These are phyloP conservation scores for Kernera saxatilis DNA, from an alignment of 345 rosid species.

Conservation along the genomic window DNA sequence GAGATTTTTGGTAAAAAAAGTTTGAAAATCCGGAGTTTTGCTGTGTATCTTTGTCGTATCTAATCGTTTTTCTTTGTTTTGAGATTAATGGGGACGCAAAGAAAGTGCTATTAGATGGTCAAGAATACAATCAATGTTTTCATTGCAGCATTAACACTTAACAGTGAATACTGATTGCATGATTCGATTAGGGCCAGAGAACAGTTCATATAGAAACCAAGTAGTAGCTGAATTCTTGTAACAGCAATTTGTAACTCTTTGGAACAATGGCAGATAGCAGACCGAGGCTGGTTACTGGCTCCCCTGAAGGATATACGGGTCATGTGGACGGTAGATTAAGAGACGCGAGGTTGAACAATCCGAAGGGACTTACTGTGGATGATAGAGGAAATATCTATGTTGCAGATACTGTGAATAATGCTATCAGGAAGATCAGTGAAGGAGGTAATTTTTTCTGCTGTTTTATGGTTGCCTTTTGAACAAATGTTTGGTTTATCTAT, in stretches of 20 bases:
- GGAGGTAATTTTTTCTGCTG: slow-evolving; percentile 37
- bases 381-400: slow-evolving; percentile 87
- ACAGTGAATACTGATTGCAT: neutral
- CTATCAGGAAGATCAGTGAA: slow-evolving; percentile 88
- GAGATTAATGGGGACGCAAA: neutral
- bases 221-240: slow-evolving; percentile 30
- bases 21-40: neutral
- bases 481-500: neutral
- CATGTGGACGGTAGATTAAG: slow-evolving; percentile 84
- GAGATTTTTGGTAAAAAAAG: neutral
- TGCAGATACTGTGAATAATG: slow-evolving; percentile 85
- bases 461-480: neutral
- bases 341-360: slow-evolving; percentile 88
- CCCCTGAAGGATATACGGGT: slow-evolving; percentile 75
- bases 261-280: slow-evolving; percentile 40
- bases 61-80: slow-evolving; percentile 3
- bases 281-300: slow-evolving; percentile 87
- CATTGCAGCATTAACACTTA: neutral
- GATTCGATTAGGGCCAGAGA: neutral
- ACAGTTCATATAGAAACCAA: neutral
- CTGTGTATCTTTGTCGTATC: neutral
- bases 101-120: neutral
- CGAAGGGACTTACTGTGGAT: slow-evolving; percentile 85
- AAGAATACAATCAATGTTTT: neutral
- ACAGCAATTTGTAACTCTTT: neutral